Evolutionary conservation across 2,329 filamentous ascomycete genomes (phyloP), one percentile per base, ranked within the genome.

Genomic region (Trichoderma sp.): DNA sequence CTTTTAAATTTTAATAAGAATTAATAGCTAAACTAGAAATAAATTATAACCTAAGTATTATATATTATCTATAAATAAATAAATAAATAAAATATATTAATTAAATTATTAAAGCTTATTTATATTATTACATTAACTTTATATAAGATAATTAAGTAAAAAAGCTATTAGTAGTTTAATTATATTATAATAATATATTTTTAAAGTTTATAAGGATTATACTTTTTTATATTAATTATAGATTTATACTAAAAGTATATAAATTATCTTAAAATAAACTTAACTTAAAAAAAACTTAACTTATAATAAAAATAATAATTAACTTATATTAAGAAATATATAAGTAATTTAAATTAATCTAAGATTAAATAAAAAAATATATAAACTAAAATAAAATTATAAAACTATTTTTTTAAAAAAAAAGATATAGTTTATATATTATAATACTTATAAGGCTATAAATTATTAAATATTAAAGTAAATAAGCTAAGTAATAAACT

Each of bases 391-490:
- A 39, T 18, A 39, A 7, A 18, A 39, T 39, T 39, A 18, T 2
- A 39, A 3, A 3, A 39, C 3, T 18, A 39, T 6, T 39, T 39
- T 1, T 39, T 7, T 18, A 39, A 7, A 7, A 39, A 3, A 5
- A 5, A 7, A 16, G n/a, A 39, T 18, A 39, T 39, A 59, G 7
- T 26, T 39, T 56, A 68, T 28, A 30, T 34, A 66, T 18, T 37
- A 66, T n/a, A 56, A 56, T 13, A 70, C 5, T 58, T 34, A 66
- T 59, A 30, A 46, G 54, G 65, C 32, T 24, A 39, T 51, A 58
- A 37, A 5, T 0, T 32, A 24, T 3, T n/a, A 18, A 63, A 67
- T 46, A 69, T 65, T 66, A 67, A 69, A 3, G 18, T 7, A 18
- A 39, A 39, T 18, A 39, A 1, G 37, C 5, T 18, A 39, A 39